Evolutionary conservation across 768 basidiomycete species (phyloP), one percentile per base, ranked within the genome.

Genomic region (Collybiopsis luxurians): DNA sequence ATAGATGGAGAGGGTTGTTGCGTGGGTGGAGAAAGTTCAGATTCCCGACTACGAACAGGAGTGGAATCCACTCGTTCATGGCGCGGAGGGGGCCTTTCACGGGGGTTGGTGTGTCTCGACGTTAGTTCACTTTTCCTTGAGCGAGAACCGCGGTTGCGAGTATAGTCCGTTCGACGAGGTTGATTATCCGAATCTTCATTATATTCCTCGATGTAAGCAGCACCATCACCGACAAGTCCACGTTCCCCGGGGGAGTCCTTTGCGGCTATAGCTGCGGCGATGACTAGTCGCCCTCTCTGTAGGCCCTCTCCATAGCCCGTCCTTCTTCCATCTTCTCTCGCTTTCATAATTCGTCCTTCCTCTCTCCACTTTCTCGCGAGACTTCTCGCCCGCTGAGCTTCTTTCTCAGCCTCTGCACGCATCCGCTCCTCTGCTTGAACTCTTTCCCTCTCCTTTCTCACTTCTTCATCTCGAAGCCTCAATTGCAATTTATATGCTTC

Each of bases 351-450:
- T 45, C 79, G 61, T 36, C 74, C 79, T 67, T 86, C 79, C 54
- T 84, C 77, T 56, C 81, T 80, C 42, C 85, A 59, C 65, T 77
- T 78, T 26, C 86, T 72, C n/a, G 85, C 75, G 34, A 75, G 72
- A n/a, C 69, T 73, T 28, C 83, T 75, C 21, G 84, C 75, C 27
- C 76, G 67, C 21, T 61, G 56, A 7, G 75, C 72, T 12, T 67
- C 67, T 2, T 62, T 62, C 48, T 75, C 69, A 1, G 72, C 71
- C 11, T 69, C 63, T 36, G 72, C 67, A 23, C 71, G 67, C 55
- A 75, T 67, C 0, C 57, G 56, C 60, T 75, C 72, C 6, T 73
- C 60, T 1, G 57, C 56, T 40, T 61, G 64, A 3, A 70, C 55
- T 5, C 57, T 57, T 5, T 70, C 65, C 11, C 64, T 60, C 13